A percentile compares a stretch with the other conserved stretches of the same genome.
These are phyloP conservation scores for Xylaria scruposa DNA, from an alignment of 495 filamentous ascomycete genomes.

Conservation along the genomic window DNA sequence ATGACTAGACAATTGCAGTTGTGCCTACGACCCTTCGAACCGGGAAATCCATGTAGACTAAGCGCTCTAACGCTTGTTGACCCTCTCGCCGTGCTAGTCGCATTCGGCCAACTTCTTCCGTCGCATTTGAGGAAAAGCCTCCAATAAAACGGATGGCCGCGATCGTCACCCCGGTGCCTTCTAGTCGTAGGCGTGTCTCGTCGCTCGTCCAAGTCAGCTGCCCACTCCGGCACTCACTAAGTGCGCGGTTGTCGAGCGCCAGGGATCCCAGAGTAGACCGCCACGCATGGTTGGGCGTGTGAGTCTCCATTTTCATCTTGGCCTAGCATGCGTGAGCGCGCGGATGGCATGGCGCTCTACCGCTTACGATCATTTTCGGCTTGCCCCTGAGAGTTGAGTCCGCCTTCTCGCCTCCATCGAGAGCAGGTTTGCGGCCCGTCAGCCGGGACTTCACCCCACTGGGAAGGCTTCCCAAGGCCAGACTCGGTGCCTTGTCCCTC, in stretches of 20 bases:
- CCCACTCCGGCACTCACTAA: not conserved
- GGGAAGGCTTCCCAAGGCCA: slow-evolving; percentile 6
- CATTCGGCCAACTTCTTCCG: slow-evolving; percentile 26
- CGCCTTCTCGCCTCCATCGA: slow-evolving; percentile 4
- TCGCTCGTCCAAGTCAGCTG: not conserved
- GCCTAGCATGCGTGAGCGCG: slow-evolving; percentile 15
- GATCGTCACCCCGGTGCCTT: slow-evolving; percentile 12
- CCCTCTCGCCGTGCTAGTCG: slow-evolving; percentile 11
- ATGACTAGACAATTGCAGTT: not conserved
- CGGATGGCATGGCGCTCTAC: not conserved
- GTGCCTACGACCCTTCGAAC: not conserved
- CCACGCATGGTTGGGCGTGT: not conserved
- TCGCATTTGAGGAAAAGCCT: slow-evolving; percentile 28
- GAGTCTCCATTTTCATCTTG: slow-evolving; percentile 7
- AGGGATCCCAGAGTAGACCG: not conserved
- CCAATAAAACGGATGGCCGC: slow-evolving; percentile 4
- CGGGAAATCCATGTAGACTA: not conserved
- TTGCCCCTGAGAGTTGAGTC: slow-evolving; percentile 4
- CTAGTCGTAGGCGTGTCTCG: not conserved
- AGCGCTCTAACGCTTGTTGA: not conserved
- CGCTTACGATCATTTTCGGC: slow-evolving; percentile 5
- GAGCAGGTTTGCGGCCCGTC: slow-evolving; percentile 23
- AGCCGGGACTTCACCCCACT: slow-evolving; percentile 17
- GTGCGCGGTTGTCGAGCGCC: slow-evolving; percentile 1
- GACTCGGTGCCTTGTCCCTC: slow-evolving; percentile 1